Evolutionary conservation across 768 basidiomycete genomes (phyloP).

Genomic region (Russula brevipes): DNA sequence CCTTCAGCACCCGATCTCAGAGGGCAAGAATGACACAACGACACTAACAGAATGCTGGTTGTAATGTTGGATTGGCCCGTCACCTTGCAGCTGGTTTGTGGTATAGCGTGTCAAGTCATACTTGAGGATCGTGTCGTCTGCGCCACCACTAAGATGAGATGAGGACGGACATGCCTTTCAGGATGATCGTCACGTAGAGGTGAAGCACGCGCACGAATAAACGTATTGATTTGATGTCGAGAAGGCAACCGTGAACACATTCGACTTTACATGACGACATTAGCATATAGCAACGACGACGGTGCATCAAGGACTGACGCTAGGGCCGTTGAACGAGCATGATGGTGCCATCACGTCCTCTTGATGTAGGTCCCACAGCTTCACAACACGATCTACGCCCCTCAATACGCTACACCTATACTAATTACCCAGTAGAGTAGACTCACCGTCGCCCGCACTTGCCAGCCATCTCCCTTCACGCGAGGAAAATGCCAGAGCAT

Average conservation of each 20-base stretch:
- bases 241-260: conserved; percentile 67
- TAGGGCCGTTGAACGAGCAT: conserved; percentile 29
- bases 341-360: conserved; percentile 30
- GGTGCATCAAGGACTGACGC: conserved; percentile 24
- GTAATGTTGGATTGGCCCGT: conserved; percentile 14
- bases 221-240: conserved; percentile 60
- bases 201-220: conserved; percentile 49
- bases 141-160: conserved; percentile 16
- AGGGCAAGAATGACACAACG: conserved; percentile 7
- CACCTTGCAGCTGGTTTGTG: background rate
- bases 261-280: conserved; percentile 41
- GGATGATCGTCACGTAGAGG: background rate
- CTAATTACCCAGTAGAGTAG: background rate
- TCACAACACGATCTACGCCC: conserved; percentile 31
- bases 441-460: conserved; percentile 37
- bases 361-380: conserved; percentile 37
- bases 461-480: conserved; percentile 37
- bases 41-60: conserved; percentile 28
- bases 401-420: background rate
- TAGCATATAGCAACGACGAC: background rate
- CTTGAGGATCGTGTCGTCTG: conserved; percentile 16
- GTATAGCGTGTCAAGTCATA: conserved; percentile 21
- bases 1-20: conserved; percentile 12
- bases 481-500: conserved; percentile 35
- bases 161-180: background rate